Conservation (phyloP, 202 grass and related monocot genomes). For the Schoenoplectus triqueter region DNA sequence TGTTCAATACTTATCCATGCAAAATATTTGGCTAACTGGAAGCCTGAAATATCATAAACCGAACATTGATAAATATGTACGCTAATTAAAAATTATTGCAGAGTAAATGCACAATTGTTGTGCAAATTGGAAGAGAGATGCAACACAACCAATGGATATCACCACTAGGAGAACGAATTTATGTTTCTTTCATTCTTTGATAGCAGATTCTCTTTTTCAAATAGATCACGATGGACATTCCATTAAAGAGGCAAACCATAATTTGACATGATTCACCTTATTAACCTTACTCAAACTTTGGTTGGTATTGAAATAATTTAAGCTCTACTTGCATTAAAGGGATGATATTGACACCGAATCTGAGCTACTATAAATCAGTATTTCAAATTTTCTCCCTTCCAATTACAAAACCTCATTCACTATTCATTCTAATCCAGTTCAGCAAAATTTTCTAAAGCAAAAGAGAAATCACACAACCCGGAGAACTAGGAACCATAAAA, state of each 20-base stretch:
- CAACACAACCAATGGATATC: background rate
- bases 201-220: background rate
- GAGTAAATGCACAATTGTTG: background rate
- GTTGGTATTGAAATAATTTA: background rate
- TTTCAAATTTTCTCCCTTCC: background rate
- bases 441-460: background rate
- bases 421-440: background rate
- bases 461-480: background rate
- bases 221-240: background rate
- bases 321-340: background rate
- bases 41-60: background rate
- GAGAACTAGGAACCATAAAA: background rate
- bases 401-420: background rate
- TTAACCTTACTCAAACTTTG: background rate
- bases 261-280: background rate
- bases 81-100: background rate
- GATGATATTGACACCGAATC: background rate
- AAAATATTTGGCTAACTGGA: slow-evolving; percentile 1
- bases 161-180: background rate
- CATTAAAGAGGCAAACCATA: background rate
- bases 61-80: background rate
- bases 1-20: no score
- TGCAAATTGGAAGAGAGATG: background rate
- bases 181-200: background rate
- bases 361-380: background rate